Evolutionary conservation across 345 rosid genomes (phyloP), one percentile per base, ranked within the genome.

Genomic region (Corymbia maculata): DNA sequence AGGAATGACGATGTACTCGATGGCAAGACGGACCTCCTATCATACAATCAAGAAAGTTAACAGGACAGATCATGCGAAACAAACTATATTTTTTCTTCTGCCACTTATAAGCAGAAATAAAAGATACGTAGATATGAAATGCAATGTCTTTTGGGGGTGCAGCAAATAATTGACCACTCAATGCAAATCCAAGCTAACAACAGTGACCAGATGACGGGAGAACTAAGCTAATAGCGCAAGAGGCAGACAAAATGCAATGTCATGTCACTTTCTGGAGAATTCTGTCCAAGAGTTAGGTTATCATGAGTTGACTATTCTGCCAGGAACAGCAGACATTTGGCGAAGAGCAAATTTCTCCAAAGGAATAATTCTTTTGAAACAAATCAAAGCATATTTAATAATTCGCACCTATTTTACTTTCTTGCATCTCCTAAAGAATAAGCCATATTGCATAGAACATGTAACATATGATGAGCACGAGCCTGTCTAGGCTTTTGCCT

Each of bases 11-110:
- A 97, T 97, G 87, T 95, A 97, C 93, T 97, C 97, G 0, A 97
- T 97, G 44, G 98, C 98, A 86, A 96, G 96, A 79, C 97, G 95
- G 49, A 95, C 98, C 92, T 97, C 99, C 99, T 97, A 86, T 30
- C 42, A 22, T n/a, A 52, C 32, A 22, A 21, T 36, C 79, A 24
- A 57, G 52, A 86, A 66, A 86, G 47, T 75, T 75, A 75, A 75
- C 49, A 75, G 84, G 49, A 75, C 42, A 9, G 49, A 75, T 75
- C 26, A 19, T 75, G 84, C 1, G 1, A 19, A 42, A 75, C 49
- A 70, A 9, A 75, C 28, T 9, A 42, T 42, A 75, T 36, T 75
- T 36, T 75, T 75, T 45, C 28, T 19, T 75, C 45, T 42, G 84
- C 45, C 28, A 4, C 26, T 9, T 75, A 75, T 14, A 32, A 75